phyloP scores from a whole-genome alignment of 352 stramenopile species.

The Phytopythium kandeliae region DNA sequence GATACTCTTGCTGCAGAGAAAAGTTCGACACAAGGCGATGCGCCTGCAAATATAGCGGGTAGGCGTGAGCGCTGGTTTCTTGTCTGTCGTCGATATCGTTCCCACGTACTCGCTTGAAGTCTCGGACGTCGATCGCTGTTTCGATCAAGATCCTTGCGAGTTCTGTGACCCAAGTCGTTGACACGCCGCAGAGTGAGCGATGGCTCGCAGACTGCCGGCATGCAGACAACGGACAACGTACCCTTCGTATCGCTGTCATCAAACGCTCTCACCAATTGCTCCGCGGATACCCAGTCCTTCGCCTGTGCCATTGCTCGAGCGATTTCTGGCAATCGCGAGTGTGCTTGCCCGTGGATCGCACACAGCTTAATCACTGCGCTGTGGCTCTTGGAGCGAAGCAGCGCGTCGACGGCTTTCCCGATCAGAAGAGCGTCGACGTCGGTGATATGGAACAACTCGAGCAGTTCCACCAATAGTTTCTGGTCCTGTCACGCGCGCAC shows the following conservation, averaged over 20 bases:
- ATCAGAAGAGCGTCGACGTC: slow-evolving; percentile 21
- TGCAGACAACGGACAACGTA: no score
- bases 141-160: slow-evolving; percentile 40
- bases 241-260: slow-evolving; percentile 3
- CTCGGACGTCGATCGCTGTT: slow-evolving; percentile 36
- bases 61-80: neutral
- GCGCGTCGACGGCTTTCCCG: slow-evolving; percentile 9
- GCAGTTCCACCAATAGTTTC: slow-evolving; percentile 53
- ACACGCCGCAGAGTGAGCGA: no score
- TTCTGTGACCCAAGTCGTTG: slow-evolving; percentile 7
- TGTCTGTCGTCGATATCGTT: neutral
- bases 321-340: slow-evolving; percentile 29
- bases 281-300: slow-evolving; percentile 61
- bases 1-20: slow-evolving; percentile 39
- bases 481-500: slow-evolving; percentile 19
- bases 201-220: neutral
- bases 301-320: slow-evolving; percentile 29
- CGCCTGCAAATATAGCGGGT: slow-evolving; percentile 14
- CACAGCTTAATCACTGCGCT: slow-evolving; percentile 47
- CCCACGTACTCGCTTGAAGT: slow-evolving; percentile 49
- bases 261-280: slow-evolving; percentile 40
- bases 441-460: slow-evolving; percentile 50
- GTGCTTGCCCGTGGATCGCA: slow-evolving; percentile 18
- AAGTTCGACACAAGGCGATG: slow-evolving; percentile 54
- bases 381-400: slow-evolving; percentile 38